Evolutionary conservation across 768 basidiomycete genomes (phyloP), one percentile per base, ranked within the genome.

Genomic region (Russula lepida): DNA sequence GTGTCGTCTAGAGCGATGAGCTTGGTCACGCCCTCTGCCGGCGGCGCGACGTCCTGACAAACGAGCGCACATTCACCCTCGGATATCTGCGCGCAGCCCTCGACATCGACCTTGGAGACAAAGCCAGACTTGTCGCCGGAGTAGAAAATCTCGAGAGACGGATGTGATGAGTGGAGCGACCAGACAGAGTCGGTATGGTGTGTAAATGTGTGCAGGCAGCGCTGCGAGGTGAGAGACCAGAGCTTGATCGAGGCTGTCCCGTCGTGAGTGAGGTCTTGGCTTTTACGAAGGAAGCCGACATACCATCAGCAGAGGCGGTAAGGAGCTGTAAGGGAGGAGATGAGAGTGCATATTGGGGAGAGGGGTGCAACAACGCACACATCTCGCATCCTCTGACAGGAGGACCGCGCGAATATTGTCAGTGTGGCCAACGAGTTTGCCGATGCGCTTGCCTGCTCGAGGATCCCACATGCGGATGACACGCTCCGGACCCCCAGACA

Each of bases 391-490:
- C 30, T 94, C 92, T 6, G 90, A 91, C 1, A 98, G 79, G 23
- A 95, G 72, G 47, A 98, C 88, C 4, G 92, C 84, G 9, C 95
- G 81, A 62, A 99, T 94, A 67, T 98, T 98, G 72, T 99, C 97
- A 0, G 95, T 95, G 71, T 99, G 95, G 0, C 95, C 95, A 7
- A 98, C 92, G 0, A 98, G 80, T 69, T 97, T 92, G 12, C 86
- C 84, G 70, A 74, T 85, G 47, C 89, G 79, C 68, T 86, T 90
- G 9, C 90, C 90, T 1, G 84, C 81, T 17, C 97, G 80, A 4
- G 95, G 92, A 70, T 99, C 97, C 94, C 94, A 99, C 63, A 97
- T 75, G 23, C 94, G 78, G 27, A 99, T 77, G 2, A 98, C 89
- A 25, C 91, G 80, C 70, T 98, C 95, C 0, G 95, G 95, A 2